A percentile compares a stretch with the other conserved stretches of the same genome.
These are phyloP conservation scores for Euphorbia lathyris DNA, from an alignment of 345 rosid species.

Conservation along the genomic window DNA sequence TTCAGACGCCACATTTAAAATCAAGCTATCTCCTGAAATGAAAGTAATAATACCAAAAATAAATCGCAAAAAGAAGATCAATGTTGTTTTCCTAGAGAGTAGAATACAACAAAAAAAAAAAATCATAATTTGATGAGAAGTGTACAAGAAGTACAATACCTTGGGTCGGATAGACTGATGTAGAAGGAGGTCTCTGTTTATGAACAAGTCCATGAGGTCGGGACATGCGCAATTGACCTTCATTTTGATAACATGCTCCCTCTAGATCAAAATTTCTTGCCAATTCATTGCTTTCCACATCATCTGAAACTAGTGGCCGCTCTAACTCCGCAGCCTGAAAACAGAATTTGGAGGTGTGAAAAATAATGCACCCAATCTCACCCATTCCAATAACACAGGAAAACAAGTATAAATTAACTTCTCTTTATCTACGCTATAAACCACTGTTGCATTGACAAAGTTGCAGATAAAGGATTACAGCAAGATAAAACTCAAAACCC, in stretches of 20 bases:
- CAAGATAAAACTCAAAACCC: too few species aligned
- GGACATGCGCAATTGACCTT: conserved; percentile 51
- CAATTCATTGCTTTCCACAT: conserved; percentile 48
- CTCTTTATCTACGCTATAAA: too few species aligned
- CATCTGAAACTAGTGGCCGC: conserved; percentile 68
- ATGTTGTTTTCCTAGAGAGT: neutral
- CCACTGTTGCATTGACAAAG: too few species aligned
- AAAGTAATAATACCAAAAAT: neutral
- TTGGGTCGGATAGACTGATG: conserved; percentile 44
- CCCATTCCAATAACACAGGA: neutral
- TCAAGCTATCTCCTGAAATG: conserved; percentile 58
- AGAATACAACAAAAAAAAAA: conserved; percentile 1
- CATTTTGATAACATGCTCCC: conserved; percentile 62
- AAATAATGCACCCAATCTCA: neutral
- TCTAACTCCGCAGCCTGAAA: conserved; percentile 61
- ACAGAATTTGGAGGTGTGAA: conserved; percentile 12
- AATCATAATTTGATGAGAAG: conserved; percentile 14
- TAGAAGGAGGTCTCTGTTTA: conserved; percentile 62
- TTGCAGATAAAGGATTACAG: too few species aligned
- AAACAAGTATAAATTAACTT: neutral
- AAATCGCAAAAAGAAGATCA: neutral
- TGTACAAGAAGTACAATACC: conserved; percentile 27
- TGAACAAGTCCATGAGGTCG: conserved; percentile 49
- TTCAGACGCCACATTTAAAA: conserved; percentile 58
- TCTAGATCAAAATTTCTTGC: conserved; percentile 61